Conservation (phyloP, 2,329 filamentous ascomycete species). For the Aphanocladium album region DNA sequence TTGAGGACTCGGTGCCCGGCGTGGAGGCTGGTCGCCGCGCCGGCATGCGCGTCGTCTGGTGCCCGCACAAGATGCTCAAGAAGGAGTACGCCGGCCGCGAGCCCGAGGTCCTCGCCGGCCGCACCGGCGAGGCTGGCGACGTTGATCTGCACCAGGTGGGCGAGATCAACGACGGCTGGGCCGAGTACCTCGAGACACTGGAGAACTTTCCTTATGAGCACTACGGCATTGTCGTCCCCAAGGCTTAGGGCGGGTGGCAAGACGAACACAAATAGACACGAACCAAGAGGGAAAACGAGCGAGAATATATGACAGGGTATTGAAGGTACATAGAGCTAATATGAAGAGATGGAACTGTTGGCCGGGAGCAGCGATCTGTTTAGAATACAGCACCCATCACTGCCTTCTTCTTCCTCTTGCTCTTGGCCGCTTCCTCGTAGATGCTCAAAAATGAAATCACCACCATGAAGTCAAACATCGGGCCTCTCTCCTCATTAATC, state of each 20-base stretch:
- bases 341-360: neutral
- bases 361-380: too few relatives aligned
- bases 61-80: constrained; percentile 74
- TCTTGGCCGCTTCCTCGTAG: constrained; percentile 8
- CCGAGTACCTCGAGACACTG: constrained; percentile 47
- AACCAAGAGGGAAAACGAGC: neutral
- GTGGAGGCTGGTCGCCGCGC: constrained; percentile 87
- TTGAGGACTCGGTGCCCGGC: constrained; percentile 91
- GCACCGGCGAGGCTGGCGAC: constrained; percentile 62
- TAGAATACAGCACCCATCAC: neutral
- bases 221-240: constrained; percentile 50
- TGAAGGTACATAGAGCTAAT: neutral
- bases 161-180: constrained; percentile 56
- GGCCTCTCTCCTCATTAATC: constrained; percentile 15
- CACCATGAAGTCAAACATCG: constrained; percentile 16
- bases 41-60: constrained; percentile 93
- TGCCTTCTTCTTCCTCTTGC: neutral
- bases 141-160: constrained; percentile 53
- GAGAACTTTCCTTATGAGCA: constrained; percentile 53
- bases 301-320: neutral
- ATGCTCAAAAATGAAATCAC: constrained; percentile 16
- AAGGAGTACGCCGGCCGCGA: constrained; percentile 73
- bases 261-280: neutral
- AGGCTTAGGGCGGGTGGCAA: neutral
- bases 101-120: constrained; percentile 75